A percentile compares a stretch with the other conserved stretches of the same genome.
These are phyloP conservation scores for Vitis rupestris DNA, from an alignment of 164 flowering plant genomes.

Conservation along the genomic window DNA sequence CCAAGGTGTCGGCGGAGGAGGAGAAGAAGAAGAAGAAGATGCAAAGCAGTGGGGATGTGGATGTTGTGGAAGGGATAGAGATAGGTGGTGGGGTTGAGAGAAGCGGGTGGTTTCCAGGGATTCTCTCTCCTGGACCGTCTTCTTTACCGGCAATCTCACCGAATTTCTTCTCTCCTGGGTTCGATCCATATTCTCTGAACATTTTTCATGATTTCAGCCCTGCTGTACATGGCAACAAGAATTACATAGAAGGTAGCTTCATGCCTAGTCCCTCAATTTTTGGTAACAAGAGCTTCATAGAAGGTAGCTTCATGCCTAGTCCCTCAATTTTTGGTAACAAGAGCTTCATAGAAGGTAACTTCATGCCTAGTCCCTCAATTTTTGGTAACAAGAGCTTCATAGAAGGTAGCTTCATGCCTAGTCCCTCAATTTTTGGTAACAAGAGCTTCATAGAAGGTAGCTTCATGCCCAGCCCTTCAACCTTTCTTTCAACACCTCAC, in stretches of 20 bases:
- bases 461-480: slow-evolving; percentile 39
- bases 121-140: slow-evolving; percentile 49
- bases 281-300: no score
- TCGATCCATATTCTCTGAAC: slow-evolving; percentile 26
- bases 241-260: slow-evolving; percentile 18
- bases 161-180: slow-evolving; percentile 32
- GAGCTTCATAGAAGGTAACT: slow-evolving; percentile 20
- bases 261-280: no score
- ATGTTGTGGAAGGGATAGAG: slow-evolving; percentile 18
- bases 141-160: slow-evolving; percentile 38
- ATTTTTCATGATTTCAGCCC: slow-evolving; percentile 42
- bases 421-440: no score
- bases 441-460: slow-evolving; percentile 24
- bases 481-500: slow-evolving; percentile 30
- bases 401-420: slow-evolving; percentile 20
- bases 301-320: no score
- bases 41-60: neutral
- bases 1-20: slow-evolving; percentile 15
- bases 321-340: neutral
- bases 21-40: slow-evolving; percentile 2
- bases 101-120: slow-evolving; percentile 34
- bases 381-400: slow-evolving; percentile 1
- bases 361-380: no score
- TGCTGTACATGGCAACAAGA: slow-evolving; percentile 16
- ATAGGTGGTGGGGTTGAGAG: slow-evolving; percentile 15